Conservation (phyloP, 805 yeast species). For the Debaryomyces prosopidis region DNA sequence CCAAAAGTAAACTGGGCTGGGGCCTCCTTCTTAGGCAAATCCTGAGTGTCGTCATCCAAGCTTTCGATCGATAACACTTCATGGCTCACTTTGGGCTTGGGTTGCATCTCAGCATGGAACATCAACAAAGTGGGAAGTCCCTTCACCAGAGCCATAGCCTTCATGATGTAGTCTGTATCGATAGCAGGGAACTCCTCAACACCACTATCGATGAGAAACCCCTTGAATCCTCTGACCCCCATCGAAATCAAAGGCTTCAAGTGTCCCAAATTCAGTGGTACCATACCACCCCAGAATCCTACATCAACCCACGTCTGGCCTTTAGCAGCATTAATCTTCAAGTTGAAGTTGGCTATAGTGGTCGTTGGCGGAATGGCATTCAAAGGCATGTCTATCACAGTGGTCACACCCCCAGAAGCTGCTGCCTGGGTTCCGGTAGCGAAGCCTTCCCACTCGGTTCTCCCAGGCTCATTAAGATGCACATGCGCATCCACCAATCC, state of each 20-base stretch:
- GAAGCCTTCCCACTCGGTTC: constrained; percentile 98
- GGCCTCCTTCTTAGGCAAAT: constrained; percentile 20
- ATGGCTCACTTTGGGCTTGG: constrained; percentile 20
- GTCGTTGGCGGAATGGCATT: constrained; percentile 97
- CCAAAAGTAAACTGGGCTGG: constrained; percentile 15
- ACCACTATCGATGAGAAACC: constrained; percentile 91
- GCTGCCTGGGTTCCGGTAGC: constrained; percentile 96
- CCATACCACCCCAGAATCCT: constrained; percentile 95
- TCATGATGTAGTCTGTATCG: constrained; percentile 57
- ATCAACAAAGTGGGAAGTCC: constrained; percentile 69
- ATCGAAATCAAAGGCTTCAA: constrained; percentile 73
- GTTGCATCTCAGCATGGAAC: constrained; percentile 94
- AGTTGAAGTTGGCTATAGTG: constrained; percentile 68
- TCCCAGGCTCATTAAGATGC: constrained; percentile 94
- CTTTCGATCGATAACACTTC: constrained; percentile 24
- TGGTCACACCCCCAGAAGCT: constrained; percentile 94
- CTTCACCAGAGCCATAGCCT: constrained; percentile 65
- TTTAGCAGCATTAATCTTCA: constrained; percentile 75
- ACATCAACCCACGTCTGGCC: constrained; percentile 90
- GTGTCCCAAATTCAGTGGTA: constrained; percentile 73
- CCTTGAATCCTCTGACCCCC: constrained; percentile 94
- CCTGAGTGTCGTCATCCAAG: constrained; percentile 23
- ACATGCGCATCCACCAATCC: constrained; percentile 95
- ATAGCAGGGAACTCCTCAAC: constrained; percentile 94
- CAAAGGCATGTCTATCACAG: constrained; percentile 93